Base-by-base conservation (phyloP, 106 monocot species). In the Narthecium ossifragum region DNA sequence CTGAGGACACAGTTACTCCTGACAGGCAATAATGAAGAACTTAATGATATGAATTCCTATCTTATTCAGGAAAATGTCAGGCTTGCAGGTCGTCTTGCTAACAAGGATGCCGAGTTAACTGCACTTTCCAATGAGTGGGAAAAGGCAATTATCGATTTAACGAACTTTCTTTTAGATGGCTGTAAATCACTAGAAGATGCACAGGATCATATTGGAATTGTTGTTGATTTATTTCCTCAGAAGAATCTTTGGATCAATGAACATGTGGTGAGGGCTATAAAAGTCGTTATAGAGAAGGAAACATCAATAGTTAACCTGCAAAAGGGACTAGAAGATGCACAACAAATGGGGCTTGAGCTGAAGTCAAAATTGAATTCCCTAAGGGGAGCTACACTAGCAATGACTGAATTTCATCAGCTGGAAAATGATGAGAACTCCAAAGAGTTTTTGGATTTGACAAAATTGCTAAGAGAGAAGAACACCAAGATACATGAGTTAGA, bases 151-250 rank as follows among this genome's bases (percentile, higher is more conserved):
- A 34, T 72, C 66, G 80, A 78, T 31, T 48, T 89, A 31, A 73
- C 88, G 40, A 75, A 46, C 24, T 89, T 89, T 48, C 80, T 89
- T 23, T 31, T 62, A 43, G 77, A 78, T 58, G 83, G 88, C 21
- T 74, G 68, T 21, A 66, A 75, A 43, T 89, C 88, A 31, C 65
- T 89, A 29, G 77, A 84, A 66, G 74, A 89, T 65, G 88, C 84
- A 49, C 77, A 80, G 40, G 61, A 78, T 14, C 62, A 75, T 56
- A 75, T 84, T 53, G 72, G 69, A 55, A 77, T 20, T 54, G 67
- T 89, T 31, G 41, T 78, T 15, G 68, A 70, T 45, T 74, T 73
- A 41, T 75, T 80, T 75, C 88, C 84, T 40, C 30, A 67, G 1
- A 46, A 48, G 31, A 74, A 57, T 9, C 14, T 36, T 23, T 73